Evolutionary conservation across 2,329 filamentous ascomycete species (phyloP), one percentile per base, ranked within the genome.

Genomic region (Trichophyton rubrum): DNA sequence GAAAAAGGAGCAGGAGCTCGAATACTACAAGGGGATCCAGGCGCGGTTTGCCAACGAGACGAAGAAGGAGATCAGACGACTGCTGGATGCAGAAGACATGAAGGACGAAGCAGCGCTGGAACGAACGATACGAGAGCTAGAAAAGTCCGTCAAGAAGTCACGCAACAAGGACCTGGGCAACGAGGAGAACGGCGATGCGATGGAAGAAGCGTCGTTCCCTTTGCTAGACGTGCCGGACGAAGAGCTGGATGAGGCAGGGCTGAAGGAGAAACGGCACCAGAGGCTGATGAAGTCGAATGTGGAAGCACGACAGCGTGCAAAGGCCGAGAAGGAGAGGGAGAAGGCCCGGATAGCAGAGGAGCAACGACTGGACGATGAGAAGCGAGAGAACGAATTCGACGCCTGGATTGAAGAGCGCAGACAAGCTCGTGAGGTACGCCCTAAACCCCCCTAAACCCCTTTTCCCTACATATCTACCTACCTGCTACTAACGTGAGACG

Each of bases 181-280:
- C 62, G 88, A 90, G 67, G 88, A 93, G 66, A 83, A 87, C 62
- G 80, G 83, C 59, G 90, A 93, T 67, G 87, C 90, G 64, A 82
- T 86, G 61, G 80, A 84, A 56, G 90, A 95, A 70, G 83, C 83
- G 64, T 86, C 89, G 49, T 99, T 96, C 71, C 89, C 90, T 38
- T 80, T 99, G 7, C 81, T 99, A 1, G 91, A 96, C 8, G 78
- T 91, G 1, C 88, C 93, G 0, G 93, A 99, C 68, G 92, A 96
- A 61, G 83, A 97, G 68, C 82, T 99, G 0, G 92, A 97, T 67
- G 93, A 99, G 68, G 89, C 91, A 4, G 85, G 86, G 15, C 71
- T 97, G 62, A 97, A 96, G 73, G 85, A 92, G 68, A 99, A 99
- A 74, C 85, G 90, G 11, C 90, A 95, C 66, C 93, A 99, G 71